These are phyloP conservation scores for Yamadazyma taylorii DNA, from an alignment of 1,139 yeast species.

Conservation along the genomic window DNA sequence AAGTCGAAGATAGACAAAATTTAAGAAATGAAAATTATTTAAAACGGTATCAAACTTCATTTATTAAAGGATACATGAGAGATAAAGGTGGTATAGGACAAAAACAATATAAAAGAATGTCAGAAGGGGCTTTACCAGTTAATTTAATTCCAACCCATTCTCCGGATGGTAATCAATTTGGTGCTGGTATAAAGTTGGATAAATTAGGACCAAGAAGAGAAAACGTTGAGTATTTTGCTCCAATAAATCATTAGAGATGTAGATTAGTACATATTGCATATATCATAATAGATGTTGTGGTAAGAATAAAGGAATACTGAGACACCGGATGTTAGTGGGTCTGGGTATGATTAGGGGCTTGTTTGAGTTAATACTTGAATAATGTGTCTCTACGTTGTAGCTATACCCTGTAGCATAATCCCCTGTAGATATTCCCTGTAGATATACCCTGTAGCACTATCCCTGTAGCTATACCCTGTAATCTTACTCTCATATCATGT, in stretches of 20 bases:
- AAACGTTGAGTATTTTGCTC: conserved; percentile 43
- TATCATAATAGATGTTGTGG: too few relatives aligned
- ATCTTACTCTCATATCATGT: too few relatives aligned
- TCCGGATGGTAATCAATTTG: conserved; percentile 42
- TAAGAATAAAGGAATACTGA: too few relatives aligned
- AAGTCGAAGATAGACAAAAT: conserved; percentile 36
- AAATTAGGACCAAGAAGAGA: conserved; percentile 50
- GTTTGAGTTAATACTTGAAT: too few relatives aligned
- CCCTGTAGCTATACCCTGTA: too few relatives aligned
- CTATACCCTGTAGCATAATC: too few relatives aligned
- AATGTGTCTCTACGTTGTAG: too few relatives aligned
- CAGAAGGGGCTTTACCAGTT: conserved; percentile 31
- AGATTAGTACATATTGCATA: conserved; percentile 11
- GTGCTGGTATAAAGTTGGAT: conserved; percentile 47
- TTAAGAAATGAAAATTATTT: conserved; percentile 40
- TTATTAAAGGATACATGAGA: conserved; percentile 42
- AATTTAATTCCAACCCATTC: conserved; percentile 47
- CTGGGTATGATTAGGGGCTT: too few relatives aligned
- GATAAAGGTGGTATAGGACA: conserved; percentile 52
- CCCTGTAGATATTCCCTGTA: too few relatives aligned
- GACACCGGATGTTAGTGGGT: too few relatives aligned
- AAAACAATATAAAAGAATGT: conserved; percentile 38
- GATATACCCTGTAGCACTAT: too few relatives aligned
- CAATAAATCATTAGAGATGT: conserved; percentile 18
- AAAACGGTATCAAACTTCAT: conserved; percentile 42